These are phyloP conservation scores for Cyberlindnera mississippiensis DNA, from an alignment of 805 yeast genomes.

Conservation along the genomic window DNA sequence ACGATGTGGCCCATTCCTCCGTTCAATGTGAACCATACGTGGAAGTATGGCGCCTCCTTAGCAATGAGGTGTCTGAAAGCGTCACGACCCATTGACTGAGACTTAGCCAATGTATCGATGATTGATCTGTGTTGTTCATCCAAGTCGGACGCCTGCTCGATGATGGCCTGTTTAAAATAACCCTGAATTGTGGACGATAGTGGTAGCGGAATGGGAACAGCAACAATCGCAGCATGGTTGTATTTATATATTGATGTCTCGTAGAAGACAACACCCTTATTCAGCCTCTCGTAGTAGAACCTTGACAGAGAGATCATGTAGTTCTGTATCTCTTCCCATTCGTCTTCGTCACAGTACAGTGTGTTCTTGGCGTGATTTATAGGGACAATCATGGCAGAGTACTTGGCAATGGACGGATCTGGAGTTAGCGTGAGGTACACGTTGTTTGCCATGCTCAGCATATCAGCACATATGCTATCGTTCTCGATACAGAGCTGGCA, in stretches of 20 bases:
- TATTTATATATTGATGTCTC: conserved; percentile 35
- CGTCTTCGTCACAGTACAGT: conserved; percentile 39
- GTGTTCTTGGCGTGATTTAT: conserved; percentile 37
- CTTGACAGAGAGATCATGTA: conserved; percentile 39
- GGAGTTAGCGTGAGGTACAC: conserved; percentile 39
- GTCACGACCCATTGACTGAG: conserved; percentile 22
- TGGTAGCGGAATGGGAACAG: conserved; percentile 39
- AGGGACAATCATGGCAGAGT: conserved; percentile 39
- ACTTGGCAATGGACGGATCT: conserved; percentile 34
- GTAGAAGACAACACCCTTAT: conserved; percentile 40
- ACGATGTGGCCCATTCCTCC: conserved; percentile 51
- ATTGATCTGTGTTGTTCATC: conserved; percentile 33
- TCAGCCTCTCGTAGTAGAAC: conserved; percentile 34
- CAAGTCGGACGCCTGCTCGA: conserved; percentile 36
- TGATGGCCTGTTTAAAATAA: conserved; percentile 39
- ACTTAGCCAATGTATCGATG: conserved; percentile 34
- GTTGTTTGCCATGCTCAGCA: conserved; percentile 34
- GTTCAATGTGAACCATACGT: conserved; percentile 43
- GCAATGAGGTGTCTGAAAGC: conserved; percentile 37
- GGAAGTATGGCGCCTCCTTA: conserved; percentile 47
- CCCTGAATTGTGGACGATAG: conserved; percentile 32
- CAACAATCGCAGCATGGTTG: conserved; percentile 39
- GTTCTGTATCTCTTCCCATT: conserved; percentile 39
- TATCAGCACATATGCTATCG: conserved; percentile 25
- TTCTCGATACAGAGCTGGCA: conserved; percentile 37